These are phyloP conservation scores for Podila verticillata DNA, from an alignment of 192 early-diverging fungal species.

Conservation along the genomic window DNA sequence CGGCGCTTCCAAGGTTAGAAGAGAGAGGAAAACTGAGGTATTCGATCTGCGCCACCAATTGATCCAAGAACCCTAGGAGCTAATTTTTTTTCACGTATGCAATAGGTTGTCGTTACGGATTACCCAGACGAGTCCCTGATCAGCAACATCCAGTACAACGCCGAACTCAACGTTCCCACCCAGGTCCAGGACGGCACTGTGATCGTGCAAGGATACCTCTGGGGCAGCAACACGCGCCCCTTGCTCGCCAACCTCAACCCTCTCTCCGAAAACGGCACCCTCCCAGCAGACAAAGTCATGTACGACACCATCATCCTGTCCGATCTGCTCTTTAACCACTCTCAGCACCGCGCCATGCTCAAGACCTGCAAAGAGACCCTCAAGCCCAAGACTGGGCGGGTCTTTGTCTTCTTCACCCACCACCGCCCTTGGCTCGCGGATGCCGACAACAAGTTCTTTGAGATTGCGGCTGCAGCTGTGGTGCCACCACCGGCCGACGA, in stretches of 20 bases:
- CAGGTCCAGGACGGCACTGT: constrained; percentile 21
- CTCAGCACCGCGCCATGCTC: constrained; percentile 81
- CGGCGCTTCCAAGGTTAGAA: constrained; percentile 69
- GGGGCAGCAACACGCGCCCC: constrained; percentile 67
- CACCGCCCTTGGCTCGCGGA: constrained; percentile 84
- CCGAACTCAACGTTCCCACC: constrained; percentile 58
- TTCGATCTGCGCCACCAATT: not conserved
- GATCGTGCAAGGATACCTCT: constrained; percentile 69
- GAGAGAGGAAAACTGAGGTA: not conserved
- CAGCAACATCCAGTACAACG: constrained; percentile 79
- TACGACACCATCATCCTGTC: constrained; percentile 88
- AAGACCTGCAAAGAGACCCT: constrained; percentile 72
- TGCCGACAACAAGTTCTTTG: constrained; percentile 86
- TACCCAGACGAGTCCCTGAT: constrained; percentile 83
- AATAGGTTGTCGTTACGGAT: constrained; percentile 72
- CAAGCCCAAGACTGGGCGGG: constrained; percentile 65
- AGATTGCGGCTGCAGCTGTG: constrained; percentile 62
- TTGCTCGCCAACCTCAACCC: constrained; percentile 51
- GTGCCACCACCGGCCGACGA: constrained; percentile 24
- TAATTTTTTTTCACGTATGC: not conserved
- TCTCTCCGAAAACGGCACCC: constrained; percentile 1
- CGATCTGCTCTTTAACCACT: constrained; percentile 91
- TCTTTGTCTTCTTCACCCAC: constrained; percentile 85
- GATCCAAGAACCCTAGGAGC: not conserved
- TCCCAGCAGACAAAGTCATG: constrained; percentile 25